These are phyloP conservation scores for Aspergillus ochraceus DNA, from an alignment of 2,329 filamentous ascomycete species.

Conservation along the genomic window DNA sequence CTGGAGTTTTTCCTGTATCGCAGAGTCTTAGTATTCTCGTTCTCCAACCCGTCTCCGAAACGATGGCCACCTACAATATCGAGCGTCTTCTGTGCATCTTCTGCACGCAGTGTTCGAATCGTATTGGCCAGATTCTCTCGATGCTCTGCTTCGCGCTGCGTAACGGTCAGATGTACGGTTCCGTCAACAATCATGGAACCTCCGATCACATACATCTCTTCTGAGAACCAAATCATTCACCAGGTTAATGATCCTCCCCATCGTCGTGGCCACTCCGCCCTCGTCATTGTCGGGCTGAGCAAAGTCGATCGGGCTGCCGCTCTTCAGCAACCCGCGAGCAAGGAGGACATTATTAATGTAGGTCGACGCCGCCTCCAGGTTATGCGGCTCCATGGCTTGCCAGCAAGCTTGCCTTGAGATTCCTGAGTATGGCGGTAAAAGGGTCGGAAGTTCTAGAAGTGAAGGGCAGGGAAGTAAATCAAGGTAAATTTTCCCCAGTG, in stretches of 20 bases:
- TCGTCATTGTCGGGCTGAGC: conserved; percentile 66
- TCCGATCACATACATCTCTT: conserved; percentile 68
- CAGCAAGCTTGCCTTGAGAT: conserved; percentile 23
- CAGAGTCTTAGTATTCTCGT: conserved; percentile 12
- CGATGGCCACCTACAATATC: conserved; percentile 57
- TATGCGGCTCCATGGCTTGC: conserved; percentile 47
- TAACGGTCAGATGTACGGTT: conserved; percentile 10
- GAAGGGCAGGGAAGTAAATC: neutral
- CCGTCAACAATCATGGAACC: neutral
- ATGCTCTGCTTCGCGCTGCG: conserved; percentile 82
- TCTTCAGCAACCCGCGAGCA: conserved; percentile 62
- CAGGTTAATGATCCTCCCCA: conserved; percentile 85
- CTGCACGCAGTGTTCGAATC: conserved; percentile 72
- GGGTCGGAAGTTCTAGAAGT: neutral
- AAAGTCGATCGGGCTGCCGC: conserved; percentile 71
- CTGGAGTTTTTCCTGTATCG: conserved; percentile 52
- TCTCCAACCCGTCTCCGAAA: no score
- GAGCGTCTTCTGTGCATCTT: conserved; percentile 70
- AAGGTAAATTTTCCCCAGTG: neutral
- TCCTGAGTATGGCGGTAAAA: neutral
- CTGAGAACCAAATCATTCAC: conserved; percentile 90
- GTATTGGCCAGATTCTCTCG: conserved; percentile 79
- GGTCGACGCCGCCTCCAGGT: conserved; percentile 60
- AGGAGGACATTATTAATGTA: conserved; percentile 67
- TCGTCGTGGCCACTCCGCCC: conserved; percentile 63